Evolutionary conservation across 1,284 basidiomycete species (phyloP).

Genomic region (Fomitopsis palustris): DNA sequence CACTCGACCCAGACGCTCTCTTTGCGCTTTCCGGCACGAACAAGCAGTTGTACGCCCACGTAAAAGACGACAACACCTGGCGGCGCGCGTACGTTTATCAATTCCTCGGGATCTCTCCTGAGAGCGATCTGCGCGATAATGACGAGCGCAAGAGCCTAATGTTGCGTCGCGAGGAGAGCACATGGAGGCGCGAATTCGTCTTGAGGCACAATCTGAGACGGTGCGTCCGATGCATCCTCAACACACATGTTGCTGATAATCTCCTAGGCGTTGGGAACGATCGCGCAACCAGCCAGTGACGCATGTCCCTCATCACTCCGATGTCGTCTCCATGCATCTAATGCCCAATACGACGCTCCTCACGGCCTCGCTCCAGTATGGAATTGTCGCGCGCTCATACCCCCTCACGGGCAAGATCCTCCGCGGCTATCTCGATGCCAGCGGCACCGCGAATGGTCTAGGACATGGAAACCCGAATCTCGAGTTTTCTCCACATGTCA

Average conservation of each 20-base stretch:
- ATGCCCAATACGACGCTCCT: constrained; percentile 56
- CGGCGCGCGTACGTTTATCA: constrained; percentile 73
- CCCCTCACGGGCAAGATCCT: constrained; percentile 70
- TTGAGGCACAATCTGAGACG: constrained; percentile 47
- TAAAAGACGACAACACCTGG: constrained; percentile 83
- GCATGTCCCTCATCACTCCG: constrained; percentile 57
- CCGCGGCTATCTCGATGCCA: constrained; percentile 71
- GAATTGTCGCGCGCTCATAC: constrained; percentile 72
- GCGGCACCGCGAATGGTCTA: constrained; percentile 52
- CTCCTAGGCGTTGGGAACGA: constrained; percentile 65
- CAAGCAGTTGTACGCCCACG: constrained; percentile 55
- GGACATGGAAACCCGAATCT: constrained; percentile 76
- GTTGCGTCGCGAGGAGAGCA: constrained; percentile 50
- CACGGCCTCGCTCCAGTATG: constrained; percentile 64
- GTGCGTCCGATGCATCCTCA: too few species aligned
- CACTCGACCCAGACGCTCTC: constrained; percentile 66
- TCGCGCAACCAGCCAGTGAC: constrained; percentile 58
- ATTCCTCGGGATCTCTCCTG: constrained; percentile 65
- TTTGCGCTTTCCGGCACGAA: constrained; percentile 56
- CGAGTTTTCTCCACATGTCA: constrained; percentile 71
- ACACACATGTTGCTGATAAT: constrained; percentile 4
- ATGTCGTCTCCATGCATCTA: constrained; percentile 53
- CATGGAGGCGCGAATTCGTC: constrained; percentile 71
- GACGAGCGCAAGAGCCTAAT: constrained; percentile 34
- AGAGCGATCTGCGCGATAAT: constrained; percentile 43